Evolutionary conservation across 2,329 filamentous ascomycete genomes (phyloP).

Genomic region (Aspergillus sp.): DNA sequence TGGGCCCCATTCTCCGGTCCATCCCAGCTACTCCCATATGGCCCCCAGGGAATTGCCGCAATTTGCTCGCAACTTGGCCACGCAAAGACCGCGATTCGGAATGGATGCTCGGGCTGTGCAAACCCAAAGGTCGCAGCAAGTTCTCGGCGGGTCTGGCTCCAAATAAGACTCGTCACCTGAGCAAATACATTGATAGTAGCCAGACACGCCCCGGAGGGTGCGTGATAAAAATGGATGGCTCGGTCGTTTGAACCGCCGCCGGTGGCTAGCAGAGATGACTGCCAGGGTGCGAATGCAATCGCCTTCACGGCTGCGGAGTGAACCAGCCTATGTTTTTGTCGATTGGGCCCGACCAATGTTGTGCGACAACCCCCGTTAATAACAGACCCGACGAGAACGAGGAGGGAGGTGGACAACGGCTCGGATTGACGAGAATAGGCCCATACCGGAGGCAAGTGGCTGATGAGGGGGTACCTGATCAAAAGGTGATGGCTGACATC

Average conservation of each 20-base stretch:
- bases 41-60: constrained; percentile 79
- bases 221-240: constrained; percentile 94
- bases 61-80: constrained; percentile 91
- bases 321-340: constrained; percentile 69
- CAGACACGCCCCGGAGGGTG: constrained; percentile 75
- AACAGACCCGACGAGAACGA: constrained; percentile 27
- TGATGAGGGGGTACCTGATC: constrained; percentile 22
- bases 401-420: constrained; percentile 20
- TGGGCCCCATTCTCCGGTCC: constrained; percentile 22
- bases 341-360: constrained; percentile 53
- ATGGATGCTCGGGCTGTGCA: constrained; percentile 82
- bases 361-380: constrained; percentile 38
- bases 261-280: constrained; percentile 79
- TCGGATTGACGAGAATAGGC: constrained; percentile 17
- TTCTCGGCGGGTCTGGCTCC: constrained; percentile 81
- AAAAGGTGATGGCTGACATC: constrained; percentile 22
- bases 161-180: constrained; percentile 90
- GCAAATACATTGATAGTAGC: constrained; percentile 90
- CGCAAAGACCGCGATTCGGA: constrained; percentile 86
- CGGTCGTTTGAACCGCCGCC: constrained; percentile 93
- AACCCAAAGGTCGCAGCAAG: constrained; percentile 95
- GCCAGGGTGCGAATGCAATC: constrained; percentile 95
- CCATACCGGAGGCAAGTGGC: constrained; percentile 30
- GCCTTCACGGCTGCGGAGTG: constrained; percentile 93
- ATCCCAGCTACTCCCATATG: constrained; percentile 43